These are phyloP conservation scores for Massarina eburnea DNA, from an alignment of 2,329 filamentous ascomycete genomes.

Conservation along the genomic window DNA sequence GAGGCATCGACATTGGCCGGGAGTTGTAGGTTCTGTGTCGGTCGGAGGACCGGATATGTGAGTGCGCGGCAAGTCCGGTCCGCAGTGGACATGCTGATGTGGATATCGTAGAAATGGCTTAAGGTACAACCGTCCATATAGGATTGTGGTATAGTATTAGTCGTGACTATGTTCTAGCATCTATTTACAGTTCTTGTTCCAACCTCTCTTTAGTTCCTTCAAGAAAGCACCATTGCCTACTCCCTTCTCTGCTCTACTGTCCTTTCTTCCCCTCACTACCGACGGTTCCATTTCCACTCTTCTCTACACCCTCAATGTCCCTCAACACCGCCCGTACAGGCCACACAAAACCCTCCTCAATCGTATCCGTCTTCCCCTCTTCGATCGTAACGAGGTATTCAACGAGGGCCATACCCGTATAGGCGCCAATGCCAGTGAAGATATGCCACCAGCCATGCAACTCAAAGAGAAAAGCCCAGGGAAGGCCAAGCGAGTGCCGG, in stretches of 20 bases:
- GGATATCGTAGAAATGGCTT: no score
- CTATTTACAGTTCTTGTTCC: no score
- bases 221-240: no score
- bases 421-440: constrained; percentile 59
- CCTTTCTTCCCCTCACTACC: constrained; percentile 14
- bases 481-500: constrained; percentile 53
- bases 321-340: constrained; percentile 34
- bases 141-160: no score
- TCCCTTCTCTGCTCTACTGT: constrained; percentile 1
- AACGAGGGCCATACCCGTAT: constrained; percentile 41
- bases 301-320: constrained; percentile 21
- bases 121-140: no score
- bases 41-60: no score
- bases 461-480: constrained; percentile 59
- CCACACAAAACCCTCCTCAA: constrained; percentile 42
- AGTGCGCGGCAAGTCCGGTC: no score
- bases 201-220: no score
- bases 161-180: no score
- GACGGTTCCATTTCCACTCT: background rate
- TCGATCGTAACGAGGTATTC: constrained; percentile 40
- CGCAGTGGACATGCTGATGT: no score
- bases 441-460: constrained; percentile 68
- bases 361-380: constrained; percentile 23
- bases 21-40: no score
- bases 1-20: no score